These are phyloP conservation scores for Dioscorea alata DNA, from an alignment of 106 monocot genomes.

Conservation along the genomic window DNA sequence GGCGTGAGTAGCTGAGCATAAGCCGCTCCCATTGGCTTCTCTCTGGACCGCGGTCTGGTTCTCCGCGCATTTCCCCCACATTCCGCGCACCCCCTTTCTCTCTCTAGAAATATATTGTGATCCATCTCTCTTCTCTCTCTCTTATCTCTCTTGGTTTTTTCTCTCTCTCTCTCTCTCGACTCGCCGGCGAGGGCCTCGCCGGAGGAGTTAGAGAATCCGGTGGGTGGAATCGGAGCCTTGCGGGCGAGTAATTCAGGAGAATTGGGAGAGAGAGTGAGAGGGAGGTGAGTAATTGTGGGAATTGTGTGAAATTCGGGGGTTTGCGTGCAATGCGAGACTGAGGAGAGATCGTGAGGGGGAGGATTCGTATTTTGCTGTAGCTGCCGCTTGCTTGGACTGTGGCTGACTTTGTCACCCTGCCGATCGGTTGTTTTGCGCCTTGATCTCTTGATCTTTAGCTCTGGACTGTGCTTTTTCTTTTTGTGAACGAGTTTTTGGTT, in stretches of 20 bases:
- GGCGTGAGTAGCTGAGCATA: no score
- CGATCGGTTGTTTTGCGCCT: no score
- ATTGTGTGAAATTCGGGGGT: not conserved
- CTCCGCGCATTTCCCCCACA: not conserved
- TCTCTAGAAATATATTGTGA: not conserved
- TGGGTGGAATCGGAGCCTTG: no score
- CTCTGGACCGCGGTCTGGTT: not conserved
- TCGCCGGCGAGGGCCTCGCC: not conserved
- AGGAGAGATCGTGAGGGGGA: conserved; percentile 9
- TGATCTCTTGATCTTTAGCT: no score
- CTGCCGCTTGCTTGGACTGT: no score
- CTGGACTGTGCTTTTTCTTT: no score
- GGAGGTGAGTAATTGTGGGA: not conserved
- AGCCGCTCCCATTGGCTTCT: no score
- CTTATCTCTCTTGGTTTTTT: not conserved
- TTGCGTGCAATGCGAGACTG: conserved; percentile 20
- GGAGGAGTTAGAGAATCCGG: no score
- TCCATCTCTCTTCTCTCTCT: not conserved
- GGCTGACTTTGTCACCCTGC: no score
- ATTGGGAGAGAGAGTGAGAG: not conserved
- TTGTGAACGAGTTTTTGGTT: no score
- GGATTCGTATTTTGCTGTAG: not conserved
- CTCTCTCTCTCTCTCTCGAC: not conserved
- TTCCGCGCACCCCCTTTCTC: not conserved
- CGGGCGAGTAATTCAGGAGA: not conserved